Evolutionary conservation across 345 rosid genomes (phyloP), one percentile per base, ranked within the genome.

Genomic region (Conringia planisiliqua): DNA sequence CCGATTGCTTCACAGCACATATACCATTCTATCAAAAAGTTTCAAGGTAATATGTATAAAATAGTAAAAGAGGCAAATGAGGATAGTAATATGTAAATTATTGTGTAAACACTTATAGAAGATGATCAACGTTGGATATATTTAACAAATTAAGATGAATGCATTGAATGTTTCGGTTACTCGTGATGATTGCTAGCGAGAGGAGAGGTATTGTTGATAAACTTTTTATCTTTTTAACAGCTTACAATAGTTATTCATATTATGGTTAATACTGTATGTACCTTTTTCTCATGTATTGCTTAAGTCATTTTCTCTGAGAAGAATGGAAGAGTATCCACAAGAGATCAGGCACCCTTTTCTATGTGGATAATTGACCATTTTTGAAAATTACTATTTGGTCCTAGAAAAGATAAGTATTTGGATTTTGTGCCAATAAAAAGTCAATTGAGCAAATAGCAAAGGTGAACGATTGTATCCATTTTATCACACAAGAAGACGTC

Each of bases 361-460:
- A 75, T 40, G 78, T 59, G 78, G 78, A 74, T 66, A 74, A 57
- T 20, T 70, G 35, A 38, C 30, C 10, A 11, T 26, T 71, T 24
- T 59, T 18, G 13, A 56, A 57, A 29, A 10, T 30, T 70, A 48
- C 13, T 51, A 20, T 54, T 52, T 63, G 55, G 26, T 39, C 17
- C 62, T 3, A 20, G 7, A 7, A n/a, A 7, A 13, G 3, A 6
- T 16, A 27, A 14, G 4, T 55, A 14, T 29, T 55, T 55, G 6
- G 9, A 52, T 52, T 5, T 24, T 52, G n/a, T 51, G n/a, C 9
- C 58, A 24, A 12, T 22, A 24, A 24, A 24, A 24, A 22, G 7
- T 50, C 30, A 20, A 9, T 4, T 40, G 14, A 40, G 5, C n/a
- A 12, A 30, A 30, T 30, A 5, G 33, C 7, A 4, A 30, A 30